Evolutionary conservation across 192 early-diverging fungal genomes (phyloP), one percentile per base, ranked within the genome.

Genomic region (Paraglomus occultum): DNA sequence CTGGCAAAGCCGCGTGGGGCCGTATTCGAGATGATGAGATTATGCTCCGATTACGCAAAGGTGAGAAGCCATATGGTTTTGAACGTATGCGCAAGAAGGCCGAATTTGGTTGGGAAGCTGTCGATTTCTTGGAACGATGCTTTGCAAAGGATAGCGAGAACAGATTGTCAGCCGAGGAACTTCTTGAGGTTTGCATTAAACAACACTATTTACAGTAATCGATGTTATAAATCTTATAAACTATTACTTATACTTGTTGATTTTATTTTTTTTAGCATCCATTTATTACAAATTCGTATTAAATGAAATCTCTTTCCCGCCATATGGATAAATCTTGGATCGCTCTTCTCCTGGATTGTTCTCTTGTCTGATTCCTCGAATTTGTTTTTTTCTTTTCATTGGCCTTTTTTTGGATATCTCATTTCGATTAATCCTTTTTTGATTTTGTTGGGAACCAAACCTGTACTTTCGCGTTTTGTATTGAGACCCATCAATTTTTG

Each of bases 1-100:
- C 67, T 42, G 67, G 67, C 7, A 70, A 70, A 39, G 67, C 67
- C 6, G 67, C 67, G 3, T 70, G 67, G 67, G 67, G 67, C 39
- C 20, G 47, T 17, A 17, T 59, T 6, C 42, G 55, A 7, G 67
- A 70, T 59, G 45, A 57, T 17, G 55, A 70, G 59, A 70, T 70
- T 12, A 59, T 59, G 54, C 46, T 49, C 42, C 58, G 42, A 45
- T 39, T 70, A 6, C 52, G 55, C 11, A 12, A 44, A 17, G 67
- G 67, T 42, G 67, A 70, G 50, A 59, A 40, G 23, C 67, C 67
- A 15, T 49, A 57, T 2, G 55, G 54, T 50, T 59, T 70, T 1
- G 48, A 59, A 39, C 67, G 67, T 60, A 38, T 70, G 11, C 67
- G 67, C 18, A 59, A 59, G n/a, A 70, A 59, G 45, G 55, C 52